A percentile compares a stretch with the other conserved stretches of the same genome.
phyloP scores from a whole-genome alignment of 768 basidiomycete species.

The Suillus fuscotomentosus region DNA sequence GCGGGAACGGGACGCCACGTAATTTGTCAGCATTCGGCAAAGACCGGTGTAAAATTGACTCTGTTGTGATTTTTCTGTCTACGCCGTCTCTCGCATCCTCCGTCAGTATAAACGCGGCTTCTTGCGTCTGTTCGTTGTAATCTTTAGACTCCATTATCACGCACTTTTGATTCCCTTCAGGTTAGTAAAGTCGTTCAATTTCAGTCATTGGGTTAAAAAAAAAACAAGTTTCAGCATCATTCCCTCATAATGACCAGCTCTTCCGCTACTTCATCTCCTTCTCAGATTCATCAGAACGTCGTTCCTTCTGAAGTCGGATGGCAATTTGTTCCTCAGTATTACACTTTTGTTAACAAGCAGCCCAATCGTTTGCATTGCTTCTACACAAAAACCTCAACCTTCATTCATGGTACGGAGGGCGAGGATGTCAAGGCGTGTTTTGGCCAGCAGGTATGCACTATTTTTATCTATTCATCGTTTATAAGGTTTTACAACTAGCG shows the following conservation, averaged over 20 bases:
- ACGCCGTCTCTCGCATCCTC: constrained; percentile 25
- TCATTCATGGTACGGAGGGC: constrained; percentile 96
- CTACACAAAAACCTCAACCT: constrained; percentile 97
- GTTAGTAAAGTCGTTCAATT: constrained; percentile 10
- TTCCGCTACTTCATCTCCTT: constrained; percentile 35
- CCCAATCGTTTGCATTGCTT: constrained; percentile 97
- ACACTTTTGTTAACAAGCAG: constrained; percentile 98
- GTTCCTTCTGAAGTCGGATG: constrained; percentile 95
- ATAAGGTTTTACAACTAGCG: constrained; percentile 5
- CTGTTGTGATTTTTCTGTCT: constrained; percentile 18
- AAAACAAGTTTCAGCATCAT: constrained; percentile 23
- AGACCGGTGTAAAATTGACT: constrained; percentile 29
- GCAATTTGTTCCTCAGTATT: constrained; percentile 99
- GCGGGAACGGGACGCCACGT: background rate
- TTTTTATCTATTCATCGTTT: constrained; percentile 8
- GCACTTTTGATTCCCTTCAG: constrained; percentile 34
- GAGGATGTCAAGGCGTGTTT: constrained; percentile 88
- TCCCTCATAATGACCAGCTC: constrained; percentile 34
- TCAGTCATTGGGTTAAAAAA: background rate
- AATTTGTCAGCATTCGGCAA: constrained; percentile 34
- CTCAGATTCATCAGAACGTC: constrained; percentile 59
- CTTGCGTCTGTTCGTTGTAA: constrained; percentile 31
- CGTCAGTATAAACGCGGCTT: constrained; percentile 9
- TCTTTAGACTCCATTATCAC: constrained; percentile 39
- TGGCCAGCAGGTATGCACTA: constrained; percentile 77